Evolutionary conservation across 2,329 filamentous ascomycete species (phyloP), one percentile per base, ranked within the genome.

Genomic region (Fusarium sp.): DNA sequence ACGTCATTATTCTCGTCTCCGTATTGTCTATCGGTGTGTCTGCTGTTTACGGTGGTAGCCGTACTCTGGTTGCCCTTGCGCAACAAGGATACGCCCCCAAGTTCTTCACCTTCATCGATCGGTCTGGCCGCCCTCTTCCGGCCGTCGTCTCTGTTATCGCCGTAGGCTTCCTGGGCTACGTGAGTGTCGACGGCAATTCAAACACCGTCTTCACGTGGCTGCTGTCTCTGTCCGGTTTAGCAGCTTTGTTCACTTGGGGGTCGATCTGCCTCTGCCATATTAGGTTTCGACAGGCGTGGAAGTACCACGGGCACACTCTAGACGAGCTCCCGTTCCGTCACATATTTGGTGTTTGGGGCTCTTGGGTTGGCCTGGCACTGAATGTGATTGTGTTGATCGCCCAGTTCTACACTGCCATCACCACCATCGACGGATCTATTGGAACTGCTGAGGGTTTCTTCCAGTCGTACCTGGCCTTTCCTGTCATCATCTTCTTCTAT

Each of bases 261-360:
- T 88, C 84, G 35, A 89, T 90, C 66, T 89, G 87, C 67, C 75
- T 88, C 4, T 81, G 86, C 3, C 88, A 91, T 67, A 89, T 91
- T 69, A 86, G 88, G 17, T 89, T 90, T 80, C 85, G 88, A 32
- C 69, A 74, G 3, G 88, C 87, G 0, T 91, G 88, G 88, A 78
- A 76, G 23, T 73, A 79, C 25, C 80, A 87, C 36, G 84, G 86
- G n/a, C 85, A 86, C 71, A 83, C 80, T 3, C 72, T 88, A 2
- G 83, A 88, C 37, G 88, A 91, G 73, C 83, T 92, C 13, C 85
- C 88, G 0, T 92, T 89, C 77, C 74, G 79, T 47, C 85, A 87
- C 3, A 76, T 84, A 36, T 79, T 80, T 32, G 89, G 89, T 35
- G 78, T 90, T 4, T 77, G 75, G 8, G 89, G 89, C 15, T 90